These are phyloP conservation scores for Gymnopilus junonius DNA, from an alignment of 768 basidiomycete species.

Conservation along the genomic window DNA sequence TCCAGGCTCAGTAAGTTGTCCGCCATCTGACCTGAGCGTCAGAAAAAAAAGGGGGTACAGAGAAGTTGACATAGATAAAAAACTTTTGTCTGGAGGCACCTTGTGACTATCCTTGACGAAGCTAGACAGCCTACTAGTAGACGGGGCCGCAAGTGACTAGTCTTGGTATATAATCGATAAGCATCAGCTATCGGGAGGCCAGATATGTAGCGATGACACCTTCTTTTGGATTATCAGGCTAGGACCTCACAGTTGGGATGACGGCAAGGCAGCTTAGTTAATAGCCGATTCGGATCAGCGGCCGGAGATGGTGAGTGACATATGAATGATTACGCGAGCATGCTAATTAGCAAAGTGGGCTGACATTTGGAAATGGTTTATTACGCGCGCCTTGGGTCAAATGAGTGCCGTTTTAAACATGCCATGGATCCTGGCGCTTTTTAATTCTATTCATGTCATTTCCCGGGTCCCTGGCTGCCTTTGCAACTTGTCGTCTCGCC, in stretches of 20 bases:
- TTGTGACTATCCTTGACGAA: too few species aligned
- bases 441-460: slow-evolving; percentile 30
- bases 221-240: too few species aligned
- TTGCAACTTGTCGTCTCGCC: slow-evolving; percentile 7
- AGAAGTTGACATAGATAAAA: neutral
- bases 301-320: slow-evolving; percentile 12
- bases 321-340: slow-evolving; percentile 35
- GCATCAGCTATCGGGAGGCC: too few species aligned
- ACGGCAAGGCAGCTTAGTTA: neutral
- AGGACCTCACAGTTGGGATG: too few species aligned
- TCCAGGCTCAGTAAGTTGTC: neutral
- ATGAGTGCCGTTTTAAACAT: slow-evolving; percentile 10
- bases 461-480: slow-evolving; percentile 14
- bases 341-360: slow-evolving; percentile 40
- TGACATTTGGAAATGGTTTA: slow-evolving; percentile 30
- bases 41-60: neutral
- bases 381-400: slow-evolving; percentile 3
- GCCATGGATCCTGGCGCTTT: slow-evolving; percentile 17
- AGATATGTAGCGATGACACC: too few species aligned
- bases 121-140: too few species aligned
- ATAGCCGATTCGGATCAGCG: neutral
- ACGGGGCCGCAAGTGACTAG: too few species aligned
- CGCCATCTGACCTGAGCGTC: neutral
- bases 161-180: too few species aligned
- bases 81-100: neutral